Percentiles rank a stretch among this genome's conserved stretches.
phyloP scores from a whole-genome alignment of 768 basidiomycete genomes.

The Fistulinella prunicolor region DNA sequence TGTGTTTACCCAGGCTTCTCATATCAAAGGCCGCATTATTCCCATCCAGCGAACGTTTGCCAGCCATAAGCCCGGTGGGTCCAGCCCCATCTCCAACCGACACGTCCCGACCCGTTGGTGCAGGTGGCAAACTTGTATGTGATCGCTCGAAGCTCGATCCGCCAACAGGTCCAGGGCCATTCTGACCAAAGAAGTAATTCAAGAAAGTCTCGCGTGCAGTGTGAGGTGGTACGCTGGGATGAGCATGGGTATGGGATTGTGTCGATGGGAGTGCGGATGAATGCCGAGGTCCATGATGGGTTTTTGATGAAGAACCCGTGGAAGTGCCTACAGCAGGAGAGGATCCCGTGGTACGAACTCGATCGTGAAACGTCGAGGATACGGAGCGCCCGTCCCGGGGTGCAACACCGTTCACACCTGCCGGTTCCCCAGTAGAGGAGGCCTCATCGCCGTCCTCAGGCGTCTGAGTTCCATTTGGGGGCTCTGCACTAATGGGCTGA shows the following conservation, averaged over 20 bases:
- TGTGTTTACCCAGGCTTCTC: slow-evolving; percentile 97
- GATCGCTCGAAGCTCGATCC: slow-evolving; percentile 50
- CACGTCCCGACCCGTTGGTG: slow-evolving; percentile 62
- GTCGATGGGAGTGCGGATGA: slow-evolving; percentile 26
- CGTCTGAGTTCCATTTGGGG: slow-evolving; percentile 49
- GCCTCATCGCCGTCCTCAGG: slow-evolving; percentile 65
- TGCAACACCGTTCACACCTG: slow-evolving; percentile 51
- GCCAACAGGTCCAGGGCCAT: slow-evolving; percentile 70
- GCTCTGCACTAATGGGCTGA: slow-evolving; percentile 65
- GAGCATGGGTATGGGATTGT: slow-evolving; percentile 36
- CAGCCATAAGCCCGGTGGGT: slow-evolving; percentile 62
- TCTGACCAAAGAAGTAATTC: slow-evolving; percentile 96
- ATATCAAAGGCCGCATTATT: slow-evolving; percentile 92
- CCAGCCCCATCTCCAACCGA: slow-evolving; percentile 51
- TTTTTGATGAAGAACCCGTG: slow-evolving; percentile 27
- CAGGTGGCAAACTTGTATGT: slow-evolving; percentile 28
- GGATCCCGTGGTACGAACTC: slow-evolving; percentile 49
- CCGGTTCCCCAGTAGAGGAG: slow-evolving; percentile 55
- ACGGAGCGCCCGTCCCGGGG: slow-evolving; percentile 65
- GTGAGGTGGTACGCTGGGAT: slow-evolving; percentile 38
- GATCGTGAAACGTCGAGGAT: slow-evolving; percentile 76
- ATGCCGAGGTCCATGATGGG: slow-evolving; percentile 33
- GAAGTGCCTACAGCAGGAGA: slow-evolving; percentile 26
- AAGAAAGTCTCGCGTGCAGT: slow-evolving; percentile 88
- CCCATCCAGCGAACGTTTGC: slow-evolving; percentile 65